Percentiles rank a stretch among this genome's conserved stretches.
These are phyloP conservation scores for Lachnellula occidentalis DNA, from an alignment of 2,329 filamentous ascomycete species.

Conservation along the genomic window DNA sequence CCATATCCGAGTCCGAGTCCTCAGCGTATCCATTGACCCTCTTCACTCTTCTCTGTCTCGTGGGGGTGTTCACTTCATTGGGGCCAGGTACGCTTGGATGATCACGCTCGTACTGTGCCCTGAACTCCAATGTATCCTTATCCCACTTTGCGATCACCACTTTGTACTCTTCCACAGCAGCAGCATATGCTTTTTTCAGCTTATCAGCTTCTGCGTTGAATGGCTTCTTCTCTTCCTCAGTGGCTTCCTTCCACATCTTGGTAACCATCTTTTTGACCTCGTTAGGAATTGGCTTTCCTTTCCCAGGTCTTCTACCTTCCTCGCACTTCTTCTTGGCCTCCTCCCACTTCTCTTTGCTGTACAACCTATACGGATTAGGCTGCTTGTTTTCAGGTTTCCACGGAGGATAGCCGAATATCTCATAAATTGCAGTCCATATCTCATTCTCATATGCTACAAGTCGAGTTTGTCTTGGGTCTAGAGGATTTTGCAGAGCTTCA, in stretches of 20 bases:
- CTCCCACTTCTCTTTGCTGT: slow-evolving; percentile 74
- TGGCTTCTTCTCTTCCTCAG: slow-evolving; percentile 64
- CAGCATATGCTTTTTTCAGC: slow-evolving; percentile 61
- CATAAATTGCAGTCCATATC: slow-evolving; percentile 46
- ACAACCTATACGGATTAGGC: slow-evolving; percentile 84
- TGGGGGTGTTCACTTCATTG: slow-evolving; percentile 28
- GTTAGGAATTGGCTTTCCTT: slow-evolving; percentile 63
- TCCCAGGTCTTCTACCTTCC: slow-evolving; percentile 57
- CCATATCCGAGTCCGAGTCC: slow-evolving; percentile 27
- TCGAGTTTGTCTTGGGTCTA: slow-evolving; percentile 46
- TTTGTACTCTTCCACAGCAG: slow-evolving; percentile 54
- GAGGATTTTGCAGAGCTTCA: slow-evolving; percentile 32
- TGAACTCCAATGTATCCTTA: slow-evolving; percentile 51
- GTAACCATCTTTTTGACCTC: slow-evolving; percentile 83
- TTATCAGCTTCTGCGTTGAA: slow-evolving; percentile 70
- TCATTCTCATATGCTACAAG: slow-evolving; percentile 52
- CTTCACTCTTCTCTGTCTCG: slow-evolving; percentile 31
- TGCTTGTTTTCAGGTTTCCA: slow-evolving; percentile 66
- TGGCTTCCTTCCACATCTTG: slow-evolving; percentile 82
- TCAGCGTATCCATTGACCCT: slow-evolving; percentile 30
- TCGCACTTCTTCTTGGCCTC: slow-evolving; percentile 54
- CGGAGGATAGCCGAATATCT: slow-evolving; percentile 68
- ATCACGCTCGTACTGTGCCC: slow-evolving; percentile 46
- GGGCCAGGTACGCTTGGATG: slow-evolving; percentile 42
- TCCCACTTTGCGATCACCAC: slow-evolving; percentile 68